Conservation (phyloP, 2,329 filamentous ascomycete species). For the Albophoma yamanashiensis region DNA sequence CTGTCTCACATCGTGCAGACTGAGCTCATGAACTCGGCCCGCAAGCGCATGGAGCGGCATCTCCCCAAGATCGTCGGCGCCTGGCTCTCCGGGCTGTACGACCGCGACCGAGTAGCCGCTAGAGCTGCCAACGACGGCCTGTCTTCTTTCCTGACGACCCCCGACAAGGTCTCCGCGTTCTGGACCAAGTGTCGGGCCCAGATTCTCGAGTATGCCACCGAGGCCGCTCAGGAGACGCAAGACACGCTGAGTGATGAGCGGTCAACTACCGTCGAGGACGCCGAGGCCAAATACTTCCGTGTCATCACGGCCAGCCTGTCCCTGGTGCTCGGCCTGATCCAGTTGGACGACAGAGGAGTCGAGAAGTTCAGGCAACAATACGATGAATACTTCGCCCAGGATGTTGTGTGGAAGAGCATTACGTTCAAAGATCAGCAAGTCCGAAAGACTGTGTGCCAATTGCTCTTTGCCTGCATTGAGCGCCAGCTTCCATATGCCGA, state of each 20-base stretch:
- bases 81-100: constrained; percentile 88
- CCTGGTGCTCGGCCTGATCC: constrained; percentile 42
- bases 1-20: constrained; percentile 67
- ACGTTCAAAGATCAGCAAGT: constrained; percentile 49
- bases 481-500: constrained; percentile 36
- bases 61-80: constrained; percentile 69
- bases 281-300: constrained; percentile 73
- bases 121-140: constrained; percentile 71
- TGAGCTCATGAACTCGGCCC: constrained; percentile 48
- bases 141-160: constrained; percentile 61
- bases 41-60: constrained; percentile 74
- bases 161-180: constrained; percentile 67
- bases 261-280: constrained; percentile 73
- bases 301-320: constrained; percentile 51
- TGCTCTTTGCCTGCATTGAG: constrained; percentile 38
- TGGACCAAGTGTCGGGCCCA: constrained; percentile 73
- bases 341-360: constrained; percentile 39
- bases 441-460: constrained; percentile 38
- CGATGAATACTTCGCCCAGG: constrained; percentile 53
- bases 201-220: constrained; percentile 72
- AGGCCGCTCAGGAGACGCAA: constrained; percentile 70
- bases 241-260: constrained; percentile 83
- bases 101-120: constrained; percentile 68
- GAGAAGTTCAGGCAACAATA: constrained; percentile 52
- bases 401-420: constrained; percentile 56